Evolutionary conservation across 495 filamentous ascomycete genomes (phyloP).

Genomic region (Aspergillus affinis): DNA sequence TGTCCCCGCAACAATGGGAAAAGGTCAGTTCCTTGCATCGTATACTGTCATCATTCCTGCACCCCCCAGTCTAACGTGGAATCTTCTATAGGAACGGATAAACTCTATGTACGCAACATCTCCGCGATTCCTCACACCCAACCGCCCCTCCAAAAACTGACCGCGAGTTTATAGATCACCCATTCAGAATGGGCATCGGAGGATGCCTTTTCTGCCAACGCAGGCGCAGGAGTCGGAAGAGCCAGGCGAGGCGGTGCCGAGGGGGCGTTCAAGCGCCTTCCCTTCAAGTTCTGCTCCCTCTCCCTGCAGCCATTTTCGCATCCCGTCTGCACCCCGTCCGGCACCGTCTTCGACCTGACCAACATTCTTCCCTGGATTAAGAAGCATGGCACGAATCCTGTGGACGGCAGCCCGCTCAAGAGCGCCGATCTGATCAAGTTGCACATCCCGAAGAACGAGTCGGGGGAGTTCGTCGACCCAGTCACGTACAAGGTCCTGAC

Average conservation of each 20-base stretch:
- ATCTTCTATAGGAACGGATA: slow-evolving; percentile 56
- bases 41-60: not conserved
- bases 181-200: slow-evolving; percentile 95
- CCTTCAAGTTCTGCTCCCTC: slow-evolving; percentile 97
- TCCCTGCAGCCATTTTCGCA: slow-evolving; percentile 89
- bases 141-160: slow-evolving; percentile 12
- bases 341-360: slow-evolving; percentile 82
- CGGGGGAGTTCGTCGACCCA: slow-evolving; percentile 91
- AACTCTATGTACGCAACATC: slow-evolving; percentile 64
- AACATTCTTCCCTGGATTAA: slow-evolving; percentile 90
- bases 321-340: slow-evolving; percentile 76
- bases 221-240: slow-evolving; percentile 62
- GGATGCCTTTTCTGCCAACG: slow-evolving; percentile 77
- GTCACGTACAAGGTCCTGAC: slow-evolving; percentile 97
- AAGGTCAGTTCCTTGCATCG: slow-evolving; percentile 43
- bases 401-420: slow-evolving; percentile 76
- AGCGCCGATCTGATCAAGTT: slow-evolving; percentile 85
- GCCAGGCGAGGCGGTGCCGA: slow-evolving; percentile 50
- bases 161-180: slow-evolving; percentile 61
- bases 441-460: slow-evolving; percentile 87
- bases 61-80: slow-evolving; percentile 13
- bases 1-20: slow-evolving; percentile 49
- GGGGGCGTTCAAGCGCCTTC: slow-evolving; percentile 79
- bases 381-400: slow-evolving; percentile 87
- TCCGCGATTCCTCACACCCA: slow-evolving; percentile 2